A percentile compares a stretch with the other conserved stretches of the same genome.
Conservation (phyloP, 176 grass and related monocot species). For the Puccinellia tenuiflora region DNA sequence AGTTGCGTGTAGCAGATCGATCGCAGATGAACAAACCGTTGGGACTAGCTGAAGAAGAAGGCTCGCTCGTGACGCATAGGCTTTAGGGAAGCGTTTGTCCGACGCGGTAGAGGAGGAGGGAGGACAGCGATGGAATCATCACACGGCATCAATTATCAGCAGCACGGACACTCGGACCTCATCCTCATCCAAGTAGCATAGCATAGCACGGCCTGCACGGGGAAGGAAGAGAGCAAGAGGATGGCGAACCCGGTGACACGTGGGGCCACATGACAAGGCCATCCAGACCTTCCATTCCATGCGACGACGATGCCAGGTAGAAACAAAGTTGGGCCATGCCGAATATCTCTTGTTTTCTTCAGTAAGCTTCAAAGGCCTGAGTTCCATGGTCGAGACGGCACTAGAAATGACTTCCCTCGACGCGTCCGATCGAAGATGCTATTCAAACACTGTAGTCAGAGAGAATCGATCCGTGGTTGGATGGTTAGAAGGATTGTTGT, state of each 20-base stretch:
- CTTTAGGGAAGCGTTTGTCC: background rate
- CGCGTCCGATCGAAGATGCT: background rate
- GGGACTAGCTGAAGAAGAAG: background rate
- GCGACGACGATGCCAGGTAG: background rate
- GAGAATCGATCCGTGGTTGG: no score
- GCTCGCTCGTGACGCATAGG: background rate
- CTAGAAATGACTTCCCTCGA: background rate
- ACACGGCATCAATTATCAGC: background rate
- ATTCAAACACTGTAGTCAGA: background rate
- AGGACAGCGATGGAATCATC: background rate
- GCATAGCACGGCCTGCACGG: background rate
- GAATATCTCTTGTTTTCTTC: background rate
- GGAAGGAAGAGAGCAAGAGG: background rate
- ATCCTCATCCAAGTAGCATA: background rate
- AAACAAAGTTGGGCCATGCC: constrained; percentile 6
- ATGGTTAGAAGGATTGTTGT: no score
- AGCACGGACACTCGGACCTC: background rate
- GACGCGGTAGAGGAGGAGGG: background rate
- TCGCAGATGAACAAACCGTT: background rate
- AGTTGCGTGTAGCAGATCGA: background rate
- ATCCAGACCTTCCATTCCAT: background rate
- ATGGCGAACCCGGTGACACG: background rate
- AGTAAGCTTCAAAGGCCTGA: background rate
- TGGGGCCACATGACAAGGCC: background rate
- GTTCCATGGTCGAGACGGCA: background rate